These are phyloP conservation scores for Digitaria exilis DNA, from an alignment of 202 grass and related monocot genomes.

Conservation along the genomic window DNA sequence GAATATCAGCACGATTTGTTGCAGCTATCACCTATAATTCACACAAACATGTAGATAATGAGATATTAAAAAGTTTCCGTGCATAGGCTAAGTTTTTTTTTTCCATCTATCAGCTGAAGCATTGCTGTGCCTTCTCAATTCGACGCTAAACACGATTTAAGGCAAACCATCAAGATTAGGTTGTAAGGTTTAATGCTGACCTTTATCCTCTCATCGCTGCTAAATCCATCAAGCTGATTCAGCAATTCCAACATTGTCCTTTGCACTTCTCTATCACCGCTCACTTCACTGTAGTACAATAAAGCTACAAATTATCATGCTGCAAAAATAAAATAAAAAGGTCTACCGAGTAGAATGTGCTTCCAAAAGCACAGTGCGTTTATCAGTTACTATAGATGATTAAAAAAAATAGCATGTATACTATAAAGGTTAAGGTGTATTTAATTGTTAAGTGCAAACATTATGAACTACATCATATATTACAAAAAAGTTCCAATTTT, in stretches of 20 bases:
- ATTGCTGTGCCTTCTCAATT: not conserved
- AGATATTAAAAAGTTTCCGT: not conserved
- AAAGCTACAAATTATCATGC: constrained; percentile 4
- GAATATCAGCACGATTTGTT: constrained; percentile 90
- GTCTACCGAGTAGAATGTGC: not conserved
- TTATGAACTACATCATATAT: not conserved
- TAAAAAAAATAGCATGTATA: not conserved
- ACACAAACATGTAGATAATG: not conserved
- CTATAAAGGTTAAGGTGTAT: not conserved
- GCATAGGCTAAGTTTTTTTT: too few relatives aligned
- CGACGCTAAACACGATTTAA: not conserved
- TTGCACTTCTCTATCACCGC: constrained; percentile 91
- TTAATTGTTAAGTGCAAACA: not conserved
- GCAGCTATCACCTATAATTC: constrained; percentile 83
- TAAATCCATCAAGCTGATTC: constrained; percentile 97
- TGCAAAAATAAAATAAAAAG: not conserved
- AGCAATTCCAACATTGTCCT: constrained; percentile 92
- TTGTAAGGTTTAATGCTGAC: constrained; percentile 29
- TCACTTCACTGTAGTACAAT: constrained; percentile 76
- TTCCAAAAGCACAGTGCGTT: not conserved
- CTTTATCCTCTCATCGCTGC: constrained; percentile 95
- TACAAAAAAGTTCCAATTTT: not conserved
- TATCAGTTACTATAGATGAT: not conserved
- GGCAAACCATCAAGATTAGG: not conserved
- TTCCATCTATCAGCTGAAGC: not conserved